phyloP scores from a whole-genome alignment of 2,329 filamentous ascomycete genomes.

The Albophoma yamanashiensis region DNA sequence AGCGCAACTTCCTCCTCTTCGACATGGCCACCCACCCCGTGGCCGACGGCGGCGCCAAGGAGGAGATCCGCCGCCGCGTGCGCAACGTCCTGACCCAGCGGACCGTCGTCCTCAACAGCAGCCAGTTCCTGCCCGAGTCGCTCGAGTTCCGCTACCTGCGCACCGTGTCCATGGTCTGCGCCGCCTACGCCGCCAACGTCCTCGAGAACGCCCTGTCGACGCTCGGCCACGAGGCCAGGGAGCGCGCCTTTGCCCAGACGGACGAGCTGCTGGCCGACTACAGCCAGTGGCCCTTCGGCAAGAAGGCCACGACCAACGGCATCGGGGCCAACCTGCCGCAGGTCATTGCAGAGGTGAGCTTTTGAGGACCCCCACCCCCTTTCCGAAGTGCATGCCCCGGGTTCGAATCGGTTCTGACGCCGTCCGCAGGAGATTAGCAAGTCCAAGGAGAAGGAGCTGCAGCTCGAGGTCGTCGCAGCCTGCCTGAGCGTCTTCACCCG shows the following conservation, averaged over 20 bases:
- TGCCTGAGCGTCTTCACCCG: conserved; percentile 96
- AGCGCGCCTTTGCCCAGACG: conserved; percentile 92
- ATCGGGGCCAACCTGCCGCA: conserved; percentile 89
- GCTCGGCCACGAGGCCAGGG: conserved; percentile 85
- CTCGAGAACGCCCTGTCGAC: conserved; percentile 95
- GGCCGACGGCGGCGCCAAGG: conserved; percentile 91
- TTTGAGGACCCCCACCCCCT: too few relatives aligned
- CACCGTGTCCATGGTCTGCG: conserved; percentile 93
- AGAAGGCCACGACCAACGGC: conserved; percentile 66
- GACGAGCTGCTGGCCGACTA: conserved; percentile 94
- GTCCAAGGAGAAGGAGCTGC: conserved; percentile 86
- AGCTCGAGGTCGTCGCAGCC: conserved; percentile 92
- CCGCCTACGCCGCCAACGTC: conserved; percentile 94
- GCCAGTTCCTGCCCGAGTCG: conserved; percentile 85
- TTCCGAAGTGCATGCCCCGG: not conserved
- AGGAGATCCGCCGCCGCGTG: conserved; percentile 88
- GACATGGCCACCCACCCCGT: conserved; percentile 99
- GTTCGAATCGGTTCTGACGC: not conserved
- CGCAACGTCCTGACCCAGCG: conserved; percentile 87
- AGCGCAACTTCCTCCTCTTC: conserved; percentile 98
- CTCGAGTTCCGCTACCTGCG: conserved; percentile 89
- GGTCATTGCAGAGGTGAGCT: conserved; percentile 61
- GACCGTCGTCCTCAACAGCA: conserved; percentile 79
- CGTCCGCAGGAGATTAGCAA: conserved; percentile 59
- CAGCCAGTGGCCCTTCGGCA: conserved; percentile 93